These are phyloP conservation scores for Backusella macrospora DNA, from an alignment of 192 early-diverging fungal species.

Conservation along the genomic window DNA sequence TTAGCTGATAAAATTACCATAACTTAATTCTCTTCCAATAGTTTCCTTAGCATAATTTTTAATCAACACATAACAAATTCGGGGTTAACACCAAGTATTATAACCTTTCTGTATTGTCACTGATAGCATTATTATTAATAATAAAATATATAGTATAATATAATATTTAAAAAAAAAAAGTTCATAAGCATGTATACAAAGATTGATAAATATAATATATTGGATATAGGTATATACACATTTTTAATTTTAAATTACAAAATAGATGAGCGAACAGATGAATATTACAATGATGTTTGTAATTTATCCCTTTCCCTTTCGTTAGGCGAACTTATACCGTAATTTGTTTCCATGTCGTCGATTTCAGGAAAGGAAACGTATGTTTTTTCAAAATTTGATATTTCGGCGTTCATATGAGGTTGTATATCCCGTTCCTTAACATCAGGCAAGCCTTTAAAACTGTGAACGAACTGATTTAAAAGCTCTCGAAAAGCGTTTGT, in stretches of 20 bases:
- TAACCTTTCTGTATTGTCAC: slow-evolving; percentile 6
- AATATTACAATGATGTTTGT: not conserved
- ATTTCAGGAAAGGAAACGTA: slow-evolving; percentile 27
- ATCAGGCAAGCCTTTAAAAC: not conserved
- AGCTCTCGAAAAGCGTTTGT: not conserved
- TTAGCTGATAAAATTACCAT: not conserved
- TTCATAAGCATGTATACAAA: not conserved
- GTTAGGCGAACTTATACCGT: not conserved
- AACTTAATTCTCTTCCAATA: not conserved
- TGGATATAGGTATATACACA: not conserved
- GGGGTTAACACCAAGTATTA: not conserved
- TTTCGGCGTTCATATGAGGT: not conserved
- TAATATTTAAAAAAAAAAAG: slow-evolving; percentile 1
- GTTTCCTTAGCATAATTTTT: slow-evolving; percentile 1
- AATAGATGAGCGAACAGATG: not conserved
- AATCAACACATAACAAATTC: slow-evolving; percentile 9
- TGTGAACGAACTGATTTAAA: not conserved
- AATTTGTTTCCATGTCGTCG: not conserved
- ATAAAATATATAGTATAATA: slow-evolving; percentile 8
- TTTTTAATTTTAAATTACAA: not conserved
- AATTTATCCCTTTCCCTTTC: not conserved
- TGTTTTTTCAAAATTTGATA: slow-evolving; percentile 23
- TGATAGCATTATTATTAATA: not conserved
- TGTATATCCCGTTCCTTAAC: not conserved
- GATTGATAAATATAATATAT: no score